phyloP scores from a whole-genome alignment of 768 basidiomycete species.

The Baorangia bicolor region DNA sequence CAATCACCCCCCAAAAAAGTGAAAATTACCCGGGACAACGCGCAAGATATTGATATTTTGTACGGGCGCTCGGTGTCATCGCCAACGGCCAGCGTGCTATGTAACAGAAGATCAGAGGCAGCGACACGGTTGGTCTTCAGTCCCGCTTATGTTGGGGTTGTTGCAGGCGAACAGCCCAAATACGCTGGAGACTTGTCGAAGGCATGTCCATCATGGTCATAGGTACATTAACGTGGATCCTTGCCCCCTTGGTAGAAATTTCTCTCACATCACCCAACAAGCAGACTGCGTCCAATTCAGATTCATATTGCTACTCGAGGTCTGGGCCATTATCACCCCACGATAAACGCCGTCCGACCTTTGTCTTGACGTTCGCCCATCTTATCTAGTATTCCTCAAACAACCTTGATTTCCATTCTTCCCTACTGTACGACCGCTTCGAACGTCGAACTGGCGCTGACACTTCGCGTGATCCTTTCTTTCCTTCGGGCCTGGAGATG shows the following conservation, averaged over 20 bases:
- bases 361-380: background rate
- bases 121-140: background rate
- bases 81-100: too few species aligned
- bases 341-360: background rate
- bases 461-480: too few species aligned
- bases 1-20: too few species aligned
- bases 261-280: too few species aligned
- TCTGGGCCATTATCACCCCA: background rate
- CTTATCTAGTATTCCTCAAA: background rate
- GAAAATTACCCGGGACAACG: too few species aligned
- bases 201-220: background rate
- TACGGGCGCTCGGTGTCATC: too few species aligned
- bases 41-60: too few species aligned
- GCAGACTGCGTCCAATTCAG: background rate
- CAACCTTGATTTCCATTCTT: too few species aligned
- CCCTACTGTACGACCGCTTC: too few species aligned
- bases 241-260: background rate
- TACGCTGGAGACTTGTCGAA: conserved; percentile 1
- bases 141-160: background rate
- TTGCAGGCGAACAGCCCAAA: background rate
- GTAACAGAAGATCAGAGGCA: too few species aligned
- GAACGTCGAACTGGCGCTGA: too few species aligned
- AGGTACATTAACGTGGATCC: background rate
- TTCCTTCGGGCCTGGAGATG: background rate
- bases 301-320: background rate